These are phyloP conservation scores for Chalara sp. DNA, from an alignment of 2,329 filamentous ascomycete species.

Conservation along the genomic window DNA sequence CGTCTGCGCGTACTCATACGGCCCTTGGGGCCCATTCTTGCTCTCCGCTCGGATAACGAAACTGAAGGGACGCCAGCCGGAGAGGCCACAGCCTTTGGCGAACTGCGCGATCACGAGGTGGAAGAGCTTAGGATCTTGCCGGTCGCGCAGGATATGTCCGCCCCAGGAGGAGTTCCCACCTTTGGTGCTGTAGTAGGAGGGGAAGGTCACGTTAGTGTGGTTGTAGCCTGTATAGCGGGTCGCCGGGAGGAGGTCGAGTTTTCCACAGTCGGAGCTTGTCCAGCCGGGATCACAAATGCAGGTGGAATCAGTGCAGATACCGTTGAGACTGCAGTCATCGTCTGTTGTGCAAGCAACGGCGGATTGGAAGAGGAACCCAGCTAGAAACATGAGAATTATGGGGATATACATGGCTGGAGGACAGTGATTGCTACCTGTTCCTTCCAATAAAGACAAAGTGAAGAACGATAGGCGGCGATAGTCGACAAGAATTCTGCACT, in stretches of 20 bases:
- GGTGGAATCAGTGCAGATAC: constrained; percentile 25
- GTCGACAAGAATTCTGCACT: too few species aligned
- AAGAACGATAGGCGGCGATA: too few species aligned
- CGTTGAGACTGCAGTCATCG: constrained; percentile 33
- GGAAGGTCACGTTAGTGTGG: constrained; percentile 25
- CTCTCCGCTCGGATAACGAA: constrained; percentile 40
- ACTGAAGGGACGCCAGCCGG: constrained; percentile 40
- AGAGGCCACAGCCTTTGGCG: constrained; percentile 37
- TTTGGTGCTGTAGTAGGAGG: too few species aligned
- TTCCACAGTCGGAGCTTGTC: constrained; percentile 36
- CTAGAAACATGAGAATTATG: too few species aligned
- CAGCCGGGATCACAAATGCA: constrained; percentile 34
- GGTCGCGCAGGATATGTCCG: constrained; percentile 38
- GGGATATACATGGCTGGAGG: too few species aligned
- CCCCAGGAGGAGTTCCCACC: constrained; percentile 40
- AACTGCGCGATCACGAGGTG: constrained; percentile 41
- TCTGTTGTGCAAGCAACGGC: background rate
- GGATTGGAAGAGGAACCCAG: too few species aligned
- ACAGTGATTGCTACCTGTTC: too few species aligned
- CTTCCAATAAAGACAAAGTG: too few species aligned
- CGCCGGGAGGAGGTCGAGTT: constrained; percentile 37
- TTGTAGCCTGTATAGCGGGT: constrained; percentile 38
- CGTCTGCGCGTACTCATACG: constrained; percentile 35
- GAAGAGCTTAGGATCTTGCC: constrained; percentile 29
- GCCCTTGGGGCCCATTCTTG: constrained; percentile 34